Evolutionary conservation across 106 monocot species (phyloP).

Genomic region (Gastrodia elata): DNA sequence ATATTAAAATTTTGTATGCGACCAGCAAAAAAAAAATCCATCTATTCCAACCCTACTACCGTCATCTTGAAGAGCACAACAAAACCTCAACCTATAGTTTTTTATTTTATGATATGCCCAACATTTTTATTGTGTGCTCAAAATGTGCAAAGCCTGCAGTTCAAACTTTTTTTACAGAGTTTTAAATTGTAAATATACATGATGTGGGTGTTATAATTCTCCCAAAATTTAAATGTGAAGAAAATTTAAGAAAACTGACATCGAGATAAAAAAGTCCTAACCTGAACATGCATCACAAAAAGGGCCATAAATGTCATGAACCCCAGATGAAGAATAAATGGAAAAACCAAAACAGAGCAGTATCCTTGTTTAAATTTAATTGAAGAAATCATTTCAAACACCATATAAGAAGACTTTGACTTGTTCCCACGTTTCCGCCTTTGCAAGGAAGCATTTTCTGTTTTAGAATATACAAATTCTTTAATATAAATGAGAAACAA

Average conservation of each 20-base stretch:
- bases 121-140: too few relatives aligned
- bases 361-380: slow-evolving; percentile 21
- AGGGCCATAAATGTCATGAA: slow-evolving; percentile 66
- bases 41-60: neutral
- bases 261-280: slow-evolving; percentile 12
- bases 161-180: too few relatives aligned
- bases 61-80: too few relatives aligned
- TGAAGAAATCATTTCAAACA: slow-evolving; percentile 6
- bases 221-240: neutral
- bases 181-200: too few relatives aligned
- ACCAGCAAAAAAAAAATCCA: neutral
- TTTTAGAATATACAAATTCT: slow-evolving; percentile 1
- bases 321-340: slow-evolving; percentile 73
- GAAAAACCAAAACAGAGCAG: slow-evolving; percentile 44
- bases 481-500: neutral
- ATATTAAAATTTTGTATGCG: too few relatives aligned
- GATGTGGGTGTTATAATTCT: too few relatives aligned
- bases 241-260: neutral
- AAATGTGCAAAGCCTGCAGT: too few relatives aligned
- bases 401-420: neutral
- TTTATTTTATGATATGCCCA: too few relatives aligned
- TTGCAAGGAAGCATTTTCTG: slow-evolving; percentile 31
- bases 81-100: too few relatives aligned
- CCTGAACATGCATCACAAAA: slow-evolving; percentile 97
- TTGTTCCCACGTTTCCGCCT: slow-evolving; percentile 23